phyloP scores from a whole-genome alignment of 2,329 filamentous ascomycete genomes.

The Bipolaris oryzae region DNA sequence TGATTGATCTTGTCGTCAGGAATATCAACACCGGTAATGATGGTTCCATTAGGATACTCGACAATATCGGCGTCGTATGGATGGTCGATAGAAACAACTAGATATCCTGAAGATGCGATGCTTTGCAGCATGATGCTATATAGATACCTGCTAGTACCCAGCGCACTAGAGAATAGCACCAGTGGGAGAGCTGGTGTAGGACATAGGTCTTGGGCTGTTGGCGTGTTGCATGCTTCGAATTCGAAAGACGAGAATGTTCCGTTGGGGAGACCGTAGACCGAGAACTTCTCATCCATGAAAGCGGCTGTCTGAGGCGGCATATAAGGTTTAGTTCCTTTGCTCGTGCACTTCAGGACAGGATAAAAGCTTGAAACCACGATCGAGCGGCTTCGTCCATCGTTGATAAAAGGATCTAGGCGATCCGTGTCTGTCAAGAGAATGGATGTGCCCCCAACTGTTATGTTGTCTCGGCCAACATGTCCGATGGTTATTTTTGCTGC shows the following conservation, averaged over 20 bases:
- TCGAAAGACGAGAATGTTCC: slow-evolving; percentile 28
- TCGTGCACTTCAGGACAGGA: slow-evolving; percentile 22
- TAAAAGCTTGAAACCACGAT: slow-evolving; percentile 36
- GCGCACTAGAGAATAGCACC: slow-evolving; percentile 56
- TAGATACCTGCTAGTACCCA: slow-evolving; percentile 52
- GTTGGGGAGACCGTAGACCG: slow-evolving; percentile 34
- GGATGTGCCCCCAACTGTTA: slow-evolving; percentile 17
- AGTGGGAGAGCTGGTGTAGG: slow-evolving; percentile 20
- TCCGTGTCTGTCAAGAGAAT: slow-evolving; percentile 22
- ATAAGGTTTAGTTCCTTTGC: slow-evolving; percentile 18
- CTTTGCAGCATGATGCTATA: slow-evolving; percentile 54
- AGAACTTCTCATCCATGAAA: slow-evolving; percentile 30
- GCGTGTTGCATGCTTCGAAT: slow-evolving; percentile 23
- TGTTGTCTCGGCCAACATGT: background rate
- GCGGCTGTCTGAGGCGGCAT: slow-evolving; percentile 33
- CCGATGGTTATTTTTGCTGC: slow-evolving; percentile 15
- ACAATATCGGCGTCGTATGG: slow-evolving; percentile 57
- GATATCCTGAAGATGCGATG: slow-evolving; percentile 56
- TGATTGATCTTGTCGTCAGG: slow-evolving; percentile 30
- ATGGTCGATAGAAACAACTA: slow-evolving; percentile 58
- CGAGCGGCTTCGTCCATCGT: slow-evolving; percentile 20
- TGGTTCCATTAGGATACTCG: slow-evolving; percentile 55
- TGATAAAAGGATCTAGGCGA: slow-evolving; percentile 31
- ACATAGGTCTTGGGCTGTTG: background rate
- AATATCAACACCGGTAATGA: slow-evolving; percentile 34